These are phyloP conservation scores for Pichia ethanolica DNA, from an alignment of 805 yeast genomes.

Conservation along the genomic window DNA sequence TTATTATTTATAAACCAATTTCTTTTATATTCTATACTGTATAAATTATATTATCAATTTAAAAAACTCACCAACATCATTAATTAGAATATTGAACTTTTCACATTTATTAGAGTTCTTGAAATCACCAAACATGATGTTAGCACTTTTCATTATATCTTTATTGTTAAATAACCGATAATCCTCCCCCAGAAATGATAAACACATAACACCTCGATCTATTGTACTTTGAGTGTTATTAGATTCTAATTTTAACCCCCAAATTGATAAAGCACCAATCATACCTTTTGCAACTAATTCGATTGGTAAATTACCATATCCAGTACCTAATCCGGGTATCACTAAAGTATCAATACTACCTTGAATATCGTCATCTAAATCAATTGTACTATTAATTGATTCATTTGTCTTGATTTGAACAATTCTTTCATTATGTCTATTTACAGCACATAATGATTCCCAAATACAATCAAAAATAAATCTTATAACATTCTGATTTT, in stretches of 20 bases:
- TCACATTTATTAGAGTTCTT: not conserved
- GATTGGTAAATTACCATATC: constrained; percentile 30
- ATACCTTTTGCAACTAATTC: constrained; percentile 29
- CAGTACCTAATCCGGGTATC: constrained; percentile 35
- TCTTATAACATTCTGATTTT: constrained; percentile 7
- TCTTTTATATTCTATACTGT: not conserved
- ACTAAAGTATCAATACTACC: constrained; percentile 22
- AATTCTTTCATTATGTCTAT: constrained; percentile 13
- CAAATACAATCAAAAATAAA: constrained; percentile 33
- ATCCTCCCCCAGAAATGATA: constrained; percentile 23
- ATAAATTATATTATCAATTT: not conserved
- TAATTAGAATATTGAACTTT: constrained; percentile 3
- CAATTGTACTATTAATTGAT: no score
- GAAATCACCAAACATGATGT: not conserved
- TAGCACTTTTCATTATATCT: not conserved
- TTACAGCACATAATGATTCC: constrained; percentile 26
- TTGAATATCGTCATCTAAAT: not conserved
- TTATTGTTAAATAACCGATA: constrained; percentile 5
- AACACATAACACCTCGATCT: constrained; percentile 16
- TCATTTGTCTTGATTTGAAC: not conserved
- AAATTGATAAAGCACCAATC: constrained; percentile 29
- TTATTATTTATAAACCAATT: no score
- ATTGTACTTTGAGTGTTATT: not conserved
- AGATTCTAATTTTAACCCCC: constrained; percentile 6
- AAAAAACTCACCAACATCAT: constrained; percentile 7